Conservation (phyloP, 106 monocot genomes). For the Apostasia shenzhenica region DNA sequence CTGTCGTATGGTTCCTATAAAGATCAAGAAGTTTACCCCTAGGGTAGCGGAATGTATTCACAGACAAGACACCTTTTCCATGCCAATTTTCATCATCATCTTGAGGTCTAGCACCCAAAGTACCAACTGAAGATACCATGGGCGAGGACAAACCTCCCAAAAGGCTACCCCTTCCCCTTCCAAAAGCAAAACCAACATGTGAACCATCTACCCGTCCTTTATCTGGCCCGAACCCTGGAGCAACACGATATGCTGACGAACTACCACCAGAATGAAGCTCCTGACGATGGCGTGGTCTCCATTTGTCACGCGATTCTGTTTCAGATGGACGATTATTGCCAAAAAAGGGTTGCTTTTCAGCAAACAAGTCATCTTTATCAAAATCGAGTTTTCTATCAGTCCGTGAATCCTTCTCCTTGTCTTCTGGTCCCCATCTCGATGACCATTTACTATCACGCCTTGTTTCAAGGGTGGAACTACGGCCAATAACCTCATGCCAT, state of each 20-base stretch:
- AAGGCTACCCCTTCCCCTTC: slow-evolving; percentile 68
- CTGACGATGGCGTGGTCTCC: slow-evolving; percentile 92
- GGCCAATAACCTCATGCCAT: slow-evolving; percentile 53
- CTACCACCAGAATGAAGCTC: slow-evolving; percentile 50
- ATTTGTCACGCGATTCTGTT: slow-evolving; percentile 89
- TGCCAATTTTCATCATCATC: slow-evolving; percentile 11
- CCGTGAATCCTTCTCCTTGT: slow-evolving; percentile 66
- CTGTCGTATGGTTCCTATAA: slow-evolving; percentile 52
- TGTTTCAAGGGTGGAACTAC: slow-evolving; percentile 43
- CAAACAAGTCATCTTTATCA: slow-evolving; percentile 62
- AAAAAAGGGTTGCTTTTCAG: slow-evolving; percentile 54
- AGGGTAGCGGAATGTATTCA: slow-evolving; percentile 58
- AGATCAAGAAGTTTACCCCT: slow-evolving; percentile 98
- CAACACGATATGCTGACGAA: slow-evolving; percentile 50
- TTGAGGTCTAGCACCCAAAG: slow-evolving; percentile 55
- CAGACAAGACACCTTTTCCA: slow-evolving; percentile 21
- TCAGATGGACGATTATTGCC: slow-evolving; percentile 44
- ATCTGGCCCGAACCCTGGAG: slow-evolving; percentile 83
- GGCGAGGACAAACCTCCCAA: slow-evolving; percentile 9
- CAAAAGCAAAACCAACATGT: slow-evolving; percentile 63
- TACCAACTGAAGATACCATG: slow-evolving; percentile 24
- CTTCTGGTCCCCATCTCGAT: slow-evolving; percentile 95
- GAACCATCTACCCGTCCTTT: slow-evolving; percentile 53
- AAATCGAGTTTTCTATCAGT: slow-evolving; percentile 52
- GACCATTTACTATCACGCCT: slow-evolving; percentile 95